Base-by-base conservation (phyloP, 805 yeast genomes). In the Metschnikowia gelsemii region DNA sequence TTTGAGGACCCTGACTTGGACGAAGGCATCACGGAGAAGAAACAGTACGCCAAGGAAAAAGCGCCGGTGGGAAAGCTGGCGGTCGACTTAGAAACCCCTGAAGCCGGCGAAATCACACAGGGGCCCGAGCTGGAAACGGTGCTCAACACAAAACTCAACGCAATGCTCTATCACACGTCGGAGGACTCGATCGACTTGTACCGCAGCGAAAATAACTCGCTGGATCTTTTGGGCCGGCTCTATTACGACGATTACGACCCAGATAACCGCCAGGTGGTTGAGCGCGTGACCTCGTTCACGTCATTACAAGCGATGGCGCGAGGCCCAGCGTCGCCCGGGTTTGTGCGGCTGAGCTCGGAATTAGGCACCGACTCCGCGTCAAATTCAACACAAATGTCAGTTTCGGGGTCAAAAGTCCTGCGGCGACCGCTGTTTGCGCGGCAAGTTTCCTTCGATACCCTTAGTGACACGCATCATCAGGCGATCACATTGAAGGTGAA, bases 241-340 rank as follows among this genome's bases (percentile, higher is more conserved):
- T 68, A 68, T 50, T 68, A 65, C 45, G 75, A 70, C 46, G 73
- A 69, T 40, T 70, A 58, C 45, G 73, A 69, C 39, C 59, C 68
- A 1, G 70, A 63, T 17, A 46, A 49, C 33, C 43, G 38, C 3
- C 48, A 35, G 33, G 45, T 49, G 5, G 48, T 44, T 8, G 54
- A 45, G 14, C 42, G 47, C 26, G 49, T 50, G 31, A 35, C 49
- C n/a, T 50, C 54, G 3, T 42, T 34, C 21, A 46, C 46, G n/a
- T 47, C 51, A 16, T 38, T 47, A 13, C 38, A 35, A 16, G 22
- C 38, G 13, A 18, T 43, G 19, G 38, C 40, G 8, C 36, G 44
- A 5, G 27, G 18, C 22, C 40, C 39, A 2, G 36, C 37, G 4
- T 31, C 43, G 23, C 42, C 51, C 5, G 55, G 59, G 19, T 61